These are phyloP conservation scores for Handroanthus guayacan DNA, from an alignment of 257 asterid genomes.

Conservation along the genomic window DNA sequence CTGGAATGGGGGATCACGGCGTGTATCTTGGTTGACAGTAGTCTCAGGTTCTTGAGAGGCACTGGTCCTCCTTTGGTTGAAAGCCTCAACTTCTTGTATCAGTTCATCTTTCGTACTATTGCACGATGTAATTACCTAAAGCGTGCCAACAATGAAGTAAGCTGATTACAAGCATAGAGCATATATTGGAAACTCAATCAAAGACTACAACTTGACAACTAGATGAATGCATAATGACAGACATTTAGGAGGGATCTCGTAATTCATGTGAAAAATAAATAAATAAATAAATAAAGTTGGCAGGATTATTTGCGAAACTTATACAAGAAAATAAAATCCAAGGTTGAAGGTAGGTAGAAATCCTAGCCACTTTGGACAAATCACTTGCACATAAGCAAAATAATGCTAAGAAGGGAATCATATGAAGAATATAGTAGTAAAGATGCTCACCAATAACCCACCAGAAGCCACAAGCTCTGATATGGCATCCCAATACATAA, in stretches of 20 bases:
- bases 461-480: slow-evolving; percentile 84
- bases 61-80: slow-evolving; percentile 68
- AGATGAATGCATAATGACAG: neutral
- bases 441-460: slow-evolving; percentile 83
- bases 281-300: neutral
- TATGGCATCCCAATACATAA: slow-evolving; percentile 91
- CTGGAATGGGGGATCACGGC: slow-evolving; percentile 58
- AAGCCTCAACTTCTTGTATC: slow-evolving; percentile 81
- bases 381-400: slow-evolving; percentile 10
- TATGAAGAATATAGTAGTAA: slow-evolving; percentile 1
- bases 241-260: neutral
- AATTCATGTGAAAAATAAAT: neutral
- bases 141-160: slow-evolving; percentile 20
- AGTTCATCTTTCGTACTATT: slow-evolving; percentile 93
- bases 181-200: neutral
- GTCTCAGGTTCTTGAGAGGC: slow-evolving; percentile 54
- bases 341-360: neutral
- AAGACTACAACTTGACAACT: neutral
- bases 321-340: neutral
- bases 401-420: neutral
- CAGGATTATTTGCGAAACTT: too few relatives aligned
- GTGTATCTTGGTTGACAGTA: slow-evolving; percentile 44
- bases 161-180: slow-evolving; percentile 13
- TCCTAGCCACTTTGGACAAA: slow-evolving; percentile 5
- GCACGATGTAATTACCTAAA: slow-evolving; percentile 90